Evolutionary conservation across 176 grass and related monocot genomes (phyloP).

Genomic region (Avena insularis): DNA sequence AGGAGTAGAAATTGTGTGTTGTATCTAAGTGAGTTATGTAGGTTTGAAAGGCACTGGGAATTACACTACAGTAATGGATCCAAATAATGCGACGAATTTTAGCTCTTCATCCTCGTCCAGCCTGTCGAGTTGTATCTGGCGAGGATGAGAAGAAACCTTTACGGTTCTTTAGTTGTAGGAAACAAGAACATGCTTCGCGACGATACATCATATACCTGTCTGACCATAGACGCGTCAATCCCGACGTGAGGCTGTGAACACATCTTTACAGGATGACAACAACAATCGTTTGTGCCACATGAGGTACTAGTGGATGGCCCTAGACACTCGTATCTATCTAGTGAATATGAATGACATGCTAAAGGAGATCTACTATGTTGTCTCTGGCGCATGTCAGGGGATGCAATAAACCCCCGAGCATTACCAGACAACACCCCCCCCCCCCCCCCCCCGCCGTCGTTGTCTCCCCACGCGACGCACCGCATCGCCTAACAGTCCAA

Average conservation of each 20-base stretch:
- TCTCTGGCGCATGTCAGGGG: too few relatives aligned
- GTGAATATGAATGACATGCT: neutral
- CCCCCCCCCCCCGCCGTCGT: too few relatives aligned
- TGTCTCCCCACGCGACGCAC: too few relatives aligned
- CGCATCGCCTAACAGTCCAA: too few relatives aligned
- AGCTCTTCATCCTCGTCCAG: neutral
- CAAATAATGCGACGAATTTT: fast-evolving
- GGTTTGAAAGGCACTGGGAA: neutral
- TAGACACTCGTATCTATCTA: neutral
- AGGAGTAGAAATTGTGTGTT: neutral
- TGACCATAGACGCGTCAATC: neutral
- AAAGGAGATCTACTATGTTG: too few relatives aligned
- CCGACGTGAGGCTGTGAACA: constrained; percentile 15
- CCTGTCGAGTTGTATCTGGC: neutral
- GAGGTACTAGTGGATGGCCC: neutral
- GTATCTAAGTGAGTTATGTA: neutral
- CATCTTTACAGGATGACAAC: constrained; percentile 29
- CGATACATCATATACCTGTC: fast-evolving
- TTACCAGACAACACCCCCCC: too few relatives aligned
- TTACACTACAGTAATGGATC: fast-evolving
- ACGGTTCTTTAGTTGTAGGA: neutral
- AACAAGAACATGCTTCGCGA: neutral
- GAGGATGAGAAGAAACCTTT: neutral
- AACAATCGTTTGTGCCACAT: neutral
- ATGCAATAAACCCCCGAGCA: too few relatives aligned